Percentiles rank a stretch among this genome's conserved stretches.
Conservation (phyloP, 306 rosid genomes). For the Glycine tomentella region DNA sequence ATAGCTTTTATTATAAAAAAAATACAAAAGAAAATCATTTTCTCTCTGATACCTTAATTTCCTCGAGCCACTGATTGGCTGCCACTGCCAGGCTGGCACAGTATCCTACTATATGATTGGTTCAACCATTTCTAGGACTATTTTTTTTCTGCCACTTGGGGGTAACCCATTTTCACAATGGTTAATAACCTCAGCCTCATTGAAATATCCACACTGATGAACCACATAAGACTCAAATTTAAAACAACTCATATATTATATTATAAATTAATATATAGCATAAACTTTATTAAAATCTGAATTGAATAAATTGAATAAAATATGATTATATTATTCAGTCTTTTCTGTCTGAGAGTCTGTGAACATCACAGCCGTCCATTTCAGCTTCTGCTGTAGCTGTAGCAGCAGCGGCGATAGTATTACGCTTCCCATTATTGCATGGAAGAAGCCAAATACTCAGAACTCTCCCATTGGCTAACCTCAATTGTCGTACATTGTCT, state of each 20-base stretch:
- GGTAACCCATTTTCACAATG: constrained; percentile 52
- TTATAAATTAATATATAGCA: background rate
- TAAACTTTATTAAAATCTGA: background rate
- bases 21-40: background rate
- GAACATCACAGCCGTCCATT: constrained; percentile 67
- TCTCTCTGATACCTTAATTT: constrained; percentile 84
- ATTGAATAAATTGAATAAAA: constrained; percentile 11
- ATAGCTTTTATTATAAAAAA: too few species aligned
- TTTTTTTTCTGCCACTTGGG: constrained; percentile 41
- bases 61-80: constrained; percentile 91
- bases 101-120: constrained; percentile 70
- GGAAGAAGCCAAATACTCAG: constrained; percentile 60
- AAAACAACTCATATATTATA: background rate
- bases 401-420: constrained; percentile 45
- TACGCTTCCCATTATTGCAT: constrained; percentile 43
- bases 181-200: constrained; percentile 48
- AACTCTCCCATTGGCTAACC: constrained; percentile 69
- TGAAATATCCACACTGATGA: constrained; percentile 58
- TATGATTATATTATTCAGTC: constrained; percentile 37
- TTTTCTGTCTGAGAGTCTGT: constrained; percentile 57
- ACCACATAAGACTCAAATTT: constrained; percentile 15
- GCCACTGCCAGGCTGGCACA: constrained; percentile 65
- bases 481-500: constrained; percentile 55
- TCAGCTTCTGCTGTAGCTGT: constrained; percentile 51
- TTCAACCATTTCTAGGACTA: constrained; percentile 54